Conservation (phyloP, 345 rosid species). For the Pistacia atlantica region DNA sequence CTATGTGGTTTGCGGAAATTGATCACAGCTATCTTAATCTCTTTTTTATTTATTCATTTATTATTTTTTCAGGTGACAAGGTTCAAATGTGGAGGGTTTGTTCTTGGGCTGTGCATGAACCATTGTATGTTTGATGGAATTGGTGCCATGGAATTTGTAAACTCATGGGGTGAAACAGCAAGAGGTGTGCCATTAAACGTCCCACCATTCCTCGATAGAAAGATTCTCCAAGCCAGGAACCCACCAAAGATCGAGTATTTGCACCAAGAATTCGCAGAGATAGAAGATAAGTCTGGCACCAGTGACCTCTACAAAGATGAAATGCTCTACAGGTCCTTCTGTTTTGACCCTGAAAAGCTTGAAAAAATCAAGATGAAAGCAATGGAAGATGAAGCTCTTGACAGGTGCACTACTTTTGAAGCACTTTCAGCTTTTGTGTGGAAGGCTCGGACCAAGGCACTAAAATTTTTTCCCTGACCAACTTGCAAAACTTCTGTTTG, state of each 20-base stretch:
- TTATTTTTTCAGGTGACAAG: conserved; percentile 59
- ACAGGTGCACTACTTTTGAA: conserved; percentile 70
- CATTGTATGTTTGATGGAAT: conserved; percentile 90
- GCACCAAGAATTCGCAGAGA: conserved; percentile 72
- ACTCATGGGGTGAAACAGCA: conserved; percentile 81
- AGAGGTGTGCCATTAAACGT: conserved; percentile 59
- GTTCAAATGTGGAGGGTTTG: conserved; percentile 79
- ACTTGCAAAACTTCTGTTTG: conserved; percentile 79
- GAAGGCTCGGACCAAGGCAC: conserved; percentile 79
- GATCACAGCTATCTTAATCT: not conserved
- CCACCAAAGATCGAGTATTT: conserved; percentile 55
- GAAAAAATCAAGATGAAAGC: conserved; percentile 58
- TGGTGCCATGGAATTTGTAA: conserved; percentile 88
- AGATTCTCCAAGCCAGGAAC: conserved; percentile 54
- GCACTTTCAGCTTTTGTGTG: conserved; percentile 86
- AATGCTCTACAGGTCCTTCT: conserved; percentile 66
- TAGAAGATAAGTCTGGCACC: conserved; percentile 54
- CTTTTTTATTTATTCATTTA: not conserved
- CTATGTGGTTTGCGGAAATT: not conserved
- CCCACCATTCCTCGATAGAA: conserved; percentile 63
- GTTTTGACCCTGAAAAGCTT: conserved; percentile 72
- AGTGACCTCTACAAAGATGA: conserved; percentile 53
- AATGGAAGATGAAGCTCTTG: conserved; percentile 50
- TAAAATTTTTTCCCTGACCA: conserved; percentile 63
- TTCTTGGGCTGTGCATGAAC: conserved; percentile 72